These are phyloP conservation scores for Apiosordaria backusii DNA, from an alignment of 495 filamentous ascomycete genomes.

Conservation along the genomic window DNA sequence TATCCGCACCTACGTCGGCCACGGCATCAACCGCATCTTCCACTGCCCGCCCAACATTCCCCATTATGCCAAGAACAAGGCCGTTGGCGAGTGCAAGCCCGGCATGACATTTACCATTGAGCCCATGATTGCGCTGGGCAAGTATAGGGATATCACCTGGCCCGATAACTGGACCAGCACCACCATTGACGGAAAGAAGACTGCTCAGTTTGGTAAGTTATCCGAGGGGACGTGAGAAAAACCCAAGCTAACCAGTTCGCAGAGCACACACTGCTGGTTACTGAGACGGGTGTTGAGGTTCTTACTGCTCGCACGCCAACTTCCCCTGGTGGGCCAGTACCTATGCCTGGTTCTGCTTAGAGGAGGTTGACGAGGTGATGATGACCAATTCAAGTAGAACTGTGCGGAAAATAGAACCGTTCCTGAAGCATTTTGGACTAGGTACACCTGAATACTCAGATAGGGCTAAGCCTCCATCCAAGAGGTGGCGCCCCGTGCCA, in stretches of 20 bases:
- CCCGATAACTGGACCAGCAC: constrained; percentile 89
- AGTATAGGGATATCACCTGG: constrained; percentile 78
- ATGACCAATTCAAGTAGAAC: background rate
- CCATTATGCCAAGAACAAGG: constrained; percentile 89
- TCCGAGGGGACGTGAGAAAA: background rate
- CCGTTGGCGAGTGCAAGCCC: constrained; percentile 76
- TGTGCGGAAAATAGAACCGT: background rate
- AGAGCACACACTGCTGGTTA: constrained; percentile 95
- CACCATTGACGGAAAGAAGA: constrained; percentile 75
- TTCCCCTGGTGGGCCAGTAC: constrained; percentile 80
- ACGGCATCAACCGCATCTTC: constrained; percentile 83
- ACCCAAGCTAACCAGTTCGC: constrained; percentile 4
- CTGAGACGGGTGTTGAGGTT: constrained; percentile 88
- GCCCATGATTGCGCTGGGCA: constrained; percentile 84
- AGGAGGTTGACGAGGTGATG: background rate
- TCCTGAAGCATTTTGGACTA: background rate
- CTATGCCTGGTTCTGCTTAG: constrained; percentile 50
- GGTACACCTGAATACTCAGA: background rate
- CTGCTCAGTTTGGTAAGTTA: constrained; percentile 71
- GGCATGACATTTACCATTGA: constrained; percentile 95
- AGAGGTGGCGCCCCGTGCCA: background rate
- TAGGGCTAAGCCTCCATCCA: background rate
- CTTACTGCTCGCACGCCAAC: constrained; percentile 76
- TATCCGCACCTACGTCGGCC: constrained; percentile 85
- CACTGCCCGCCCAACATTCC: constrained; percentile 82